A percentile compares a stretch with the other conserved stretches of the same genome.
phyloP scores from a whole-genome alignment of 352 stramenopile species.

The Phytopythium ostracodes region DNA sequence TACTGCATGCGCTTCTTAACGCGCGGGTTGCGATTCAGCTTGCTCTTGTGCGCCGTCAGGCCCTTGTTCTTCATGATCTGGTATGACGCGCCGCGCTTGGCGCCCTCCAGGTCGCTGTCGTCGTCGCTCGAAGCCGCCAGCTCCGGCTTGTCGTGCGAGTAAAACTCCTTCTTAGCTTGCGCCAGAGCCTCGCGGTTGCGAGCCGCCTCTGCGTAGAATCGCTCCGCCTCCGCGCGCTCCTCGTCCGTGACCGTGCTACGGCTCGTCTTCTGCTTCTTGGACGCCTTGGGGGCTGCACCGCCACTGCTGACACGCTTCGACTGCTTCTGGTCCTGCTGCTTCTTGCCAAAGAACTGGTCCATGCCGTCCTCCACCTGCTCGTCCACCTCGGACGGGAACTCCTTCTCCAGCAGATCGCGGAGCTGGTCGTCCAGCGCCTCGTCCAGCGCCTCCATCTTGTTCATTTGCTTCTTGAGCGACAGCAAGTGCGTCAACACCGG shows the following conservation, averaged over 20 bases:
- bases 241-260: slow-evolving; percentile 24
- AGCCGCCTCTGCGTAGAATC: slow-evolving; percentile 72
- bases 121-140: slow-evolving; percentile 42
- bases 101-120: slow-evolving; percentile 71
- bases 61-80: slow-evolving; percentile 99
- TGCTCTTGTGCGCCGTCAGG: slow-evolving; percentile 97
- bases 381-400: slow-evolving; percentile 45
- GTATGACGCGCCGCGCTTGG: slow-evolving; percentile 90
- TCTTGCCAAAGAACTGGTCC: slow-evolving; percentile 62
- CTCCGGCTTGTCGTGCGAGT: slow-evolving; percentile 61
- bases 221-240: slow-evolving; percentile 52
- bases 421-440: slow-evolving; percentile 55
- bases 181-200: slow-evolving; percentile 45
- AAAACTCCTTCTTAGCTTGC: slow-evolving; percentile 75
- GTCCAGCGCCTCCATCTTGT: slow-evolving; percentile 51
- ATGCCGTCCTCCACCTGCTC: slow-evolving; percentile 48
- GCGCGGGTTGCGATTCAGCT: slow-evolving; percentile 98
- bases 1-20: slow-evolving; percentile 99
- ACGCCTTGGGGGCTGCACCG: slow-evolving; percentile 15
- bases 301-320: slow-evolving; percentile 19
- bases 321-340: slow-evolving; percentile 15
- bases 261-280: slow-evolving; percentile 49
- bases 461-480: slow-evolving; percentile 72
- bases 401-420: slow-evolving; percentile 59
- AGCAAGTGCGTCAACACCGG: slow-evolving; percentile 77